Evolutionary conservation across 768 basidiomycete genomes (phyloP), one percentile per base, ranked within the genome.

Genomic region (Pilatotrama ljubarskyi): DNA sequence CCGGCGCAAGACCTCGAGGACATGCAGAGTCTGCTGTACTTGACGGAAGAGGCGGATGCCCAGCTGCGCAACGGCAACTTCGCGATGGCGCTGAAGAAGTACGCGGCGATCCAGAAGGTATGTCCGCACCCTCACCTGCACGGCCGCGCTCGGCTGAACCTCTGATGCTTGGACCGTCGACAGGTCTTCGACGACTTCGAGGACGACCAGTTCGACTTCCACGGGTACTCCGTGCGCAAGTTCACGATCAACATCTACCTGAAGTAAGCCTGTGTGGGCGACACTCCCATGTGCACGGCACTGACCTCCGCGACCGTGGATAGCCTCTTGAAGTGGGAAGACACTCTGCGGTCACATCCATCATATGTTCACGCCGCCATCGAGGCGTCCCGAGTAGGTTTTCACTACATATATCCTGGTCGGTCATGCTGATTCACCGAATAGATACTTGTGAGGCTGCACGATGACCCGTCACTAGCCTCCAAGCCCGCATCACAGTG

Each of bases 161-260:
- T 4, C 29, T 32, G 29, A 32, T 32, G 29, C 5, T 32, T 4
- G 10, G 5, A 32, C 29, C 29, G 29, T 32, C 10, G 9, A 25
- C 60, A 92, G 91, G 76, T 87, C 15, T 98, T 96, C 72, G 82
- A 88, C 53, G 90, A 90, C 52, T 83, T 91, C 64, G 93, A 97
- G 64, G 94, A 98, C 65, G 95, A 97, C 68, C 95, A 98, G 74
- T 98, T 90, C 66, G 97, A 99, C 73, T 99, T 99, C 80, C 97
- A 99, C 72, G 86, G 90, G 7, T 99, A 98, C 73, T 92, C 92
- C 64, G 65, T 98, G 65, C 87, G 97, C 53, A 94, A 91, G 66
- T 91, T 87, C 67, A 96, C 91, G 8, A 75, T 98, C 35, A 88
- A 87, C 53, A 84, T 93, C 13, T 98, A 98, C 71, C 61, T 91